phyloP scores from a whole-genome alignment of 371 early-diverging fungal species.

The Mortierella sp. region DNA sequence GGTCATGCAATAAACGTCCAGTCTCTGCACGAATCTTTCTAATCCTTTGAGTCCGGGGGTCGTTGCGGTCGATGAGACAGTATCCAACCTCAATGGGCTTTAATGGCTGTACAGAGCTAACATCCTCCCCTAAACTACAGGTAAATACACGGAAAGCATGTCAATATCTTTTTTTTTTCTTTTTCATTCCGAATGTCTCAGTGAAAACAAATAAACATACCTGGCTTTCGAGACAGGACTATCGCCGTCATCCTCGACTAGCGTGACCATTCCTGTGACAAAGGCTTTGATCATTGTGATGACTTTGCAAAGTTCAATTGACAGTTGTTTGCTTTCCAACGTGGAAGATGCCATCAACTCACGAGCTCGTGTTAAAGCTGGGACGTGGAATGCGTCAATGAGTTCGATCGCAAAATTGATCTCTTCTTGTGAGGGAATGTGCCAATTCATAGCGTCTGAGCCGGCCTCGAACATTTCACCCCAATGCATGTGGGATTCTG shows the following conservation, averaged over 20 bases:
- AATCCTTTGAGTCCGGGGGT: conserved; percentile 62
- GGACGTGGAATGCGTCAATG: conserved; percentile 63
- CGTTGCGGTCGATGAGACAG: conserved; percentile 67
- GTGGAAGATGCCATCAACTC: conserved; percentile 60
- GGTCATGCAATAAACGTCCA: conserved; percentile 66
- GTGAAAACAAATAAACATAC: conserved; percentile 18
- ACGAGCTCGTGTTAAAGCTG: conserved; percentile 61
- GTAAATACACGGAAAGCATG: not conserved
- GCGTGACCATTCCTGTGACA: conserved; percentile 64
- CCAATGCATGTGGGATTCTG: conserved; percentile 81
- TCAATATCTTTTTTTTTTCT: not conserved
- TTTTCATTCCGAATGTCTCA: too few species aligned
- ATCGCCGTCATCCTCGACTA: conserved; percentile 69
- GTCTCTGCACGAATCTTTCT: conserved; percentile 64
- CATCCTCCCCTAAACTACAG: conserved; percentile 60
- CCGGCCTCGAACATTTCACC: conserved; percentile 71
- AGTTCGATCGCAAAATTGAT: conserved; percentile 76
- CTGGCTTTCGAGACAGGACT: conserved; percentile 50
- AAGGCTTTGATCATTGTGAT: conserved; percentile 68
- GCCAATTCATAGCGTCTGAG: conserved; percentile 78
- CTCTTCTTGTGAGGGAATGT: conserved; percentile 77
- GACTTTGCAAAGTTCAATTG: conserved; percentile 72
- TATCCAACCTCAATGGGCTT: conserved; percentile 68
- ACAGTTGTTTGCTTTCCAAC: conserved; percentile 57
- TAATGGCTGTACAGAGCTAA: conserved; percentile 42